Percentiles rank a stretch among this genome's conserved stretches.
Conservation (phyloP, 2,329 filamentous ascomycete species). For the Cordyceps fumosorosea region DNA sequence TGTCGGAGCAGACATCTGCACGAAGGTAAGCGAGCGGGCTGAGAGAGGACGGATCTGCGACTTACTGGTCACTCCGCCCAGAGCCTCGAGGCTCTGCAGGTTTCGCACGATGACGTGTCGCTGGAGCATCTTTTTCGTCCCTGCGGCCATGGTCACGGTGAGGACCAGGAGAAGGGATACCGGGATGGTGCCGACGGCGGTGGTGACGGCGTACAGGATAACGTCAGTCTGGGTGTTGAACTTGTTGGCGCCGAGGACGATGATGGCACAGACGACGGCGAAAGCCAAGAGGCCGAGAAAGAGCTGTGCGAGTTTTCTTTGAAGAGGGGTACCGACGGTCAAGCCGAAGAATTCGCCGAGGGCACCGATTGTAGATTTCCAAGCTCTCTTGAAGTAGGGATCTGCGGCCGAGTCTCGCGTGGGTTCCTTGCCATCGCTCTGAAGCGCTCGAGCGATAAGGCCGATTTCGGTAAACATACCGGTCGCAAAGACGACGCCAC, state of each 20-base stretch:
- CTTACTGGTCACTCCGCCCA: slow-evolving; percentile 42
- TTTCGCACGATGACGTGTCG: slow-evolving; percentile 43
- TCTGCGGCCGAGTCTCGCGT: neutral
- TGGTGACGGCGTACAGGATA: slow-evolving; percentile 32
- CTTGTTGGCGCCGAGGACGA: slow-evolving; percentile 33
- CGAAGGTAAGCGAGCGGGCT: neutral
- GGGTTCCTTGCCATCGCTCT: slow-evolving; percentile 13
- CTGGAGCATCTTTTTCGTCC: slow-evolving; percentile 40
- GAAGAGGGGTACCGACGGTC: slow-evolving; percentile 57
- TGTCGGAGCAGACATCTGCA: slow-evolving; percentile 26
- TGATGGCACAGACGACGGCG: slow-evolving; percentile 35
- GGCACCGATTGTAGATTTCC: slow-evolving; percentile 10
- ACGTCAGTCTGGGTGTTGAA: slow-evolving; percentile 28
- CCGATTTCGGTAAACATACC: slow-evolving; percentile 55
- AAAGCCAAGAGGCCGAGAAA: slow-evolving; percentile 58
- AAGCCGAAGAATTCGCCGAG: slow-evolving; percentile 37
- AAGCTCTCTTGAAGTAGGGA: slow-evolving; percentile 1
- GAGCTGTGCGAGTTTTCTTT: slow-evolving; percentile 60
- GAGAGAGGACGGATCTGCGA: slow-evolving; percentile 12
- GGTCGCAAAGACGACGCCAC: slow-evolving; percentile 53
- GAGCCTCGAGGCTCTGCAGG: slow-evolving; percentile 39
- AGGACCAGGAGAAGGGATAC: slow-evolving; percentile 41
- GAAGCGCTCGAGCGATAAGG: slow-evolving; percentile 43
- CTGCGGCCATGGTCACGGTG: slow-evolving; percentile 48
- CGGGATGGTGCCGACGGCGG: slow-evolving; percentile 38